Conservation (phyloP, 164 flowering plant species). For the Umbellularia californica region DNA sequence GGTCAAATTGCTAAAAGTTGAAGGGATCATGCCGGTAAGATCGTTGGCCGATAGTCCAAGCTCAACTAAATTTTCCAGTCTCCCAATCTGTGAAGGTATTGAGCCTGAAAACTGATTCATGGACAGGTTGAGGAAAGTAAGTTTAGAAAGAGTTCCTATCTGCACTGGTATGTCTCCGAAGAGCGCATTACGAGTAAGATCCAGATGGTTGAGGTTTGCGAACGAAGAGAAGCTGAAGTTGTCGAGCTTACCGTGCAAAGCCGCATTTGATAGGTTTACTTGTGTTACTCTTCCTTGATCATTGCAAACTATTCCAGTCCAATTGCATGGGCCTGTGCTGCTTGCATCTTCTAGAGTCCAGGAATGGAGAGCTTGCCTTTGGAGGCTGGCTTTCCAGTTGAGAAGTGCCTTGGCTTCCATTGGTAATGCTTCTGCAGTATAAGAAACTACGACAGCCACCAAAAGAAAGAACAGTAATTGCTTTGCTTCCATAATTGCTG, state of each 20-base stretch:
- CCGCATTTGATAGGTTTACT: slow-evolving; percentile 8
- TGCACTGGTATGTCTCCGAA: slow-evolving; percentile 15
- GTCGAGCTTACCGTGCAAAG: slow-evolving; percentile 15
- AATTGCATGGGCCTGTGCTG: slow-evolving; percentile 5
- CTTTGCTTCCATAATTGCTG: neutral
- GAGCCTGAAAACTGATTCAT: slow-evolving; percentile 14
- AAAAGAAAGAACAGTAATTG: neutral
- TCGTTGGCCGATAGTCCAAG: neutral
- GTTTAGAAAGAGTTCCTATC: slow-evolving; percentile 20
- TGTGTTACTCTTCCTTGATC: slow-evolving; percentile 5
- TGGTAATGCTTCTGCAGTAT: neutral
- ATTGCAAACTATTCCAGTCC: slow-evolving; percentile 22
- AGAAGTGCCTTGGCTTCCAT: slow-evolving; percentile 3
- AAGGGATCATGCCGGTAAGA: neutral
- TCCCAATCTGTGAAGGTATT: slow-evolving; percentile 15
- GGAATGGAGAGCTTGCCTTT: neutral
- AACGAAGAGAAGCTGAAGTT: slow-evolving; percentile 21
- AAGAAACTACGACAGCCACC: neutral
- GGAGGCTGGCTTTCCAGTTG: slow-evolving; percentile 1
- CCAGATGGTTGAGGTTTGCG: slow-evolving; percentile 14
- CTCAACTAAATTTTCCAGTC: neutral
- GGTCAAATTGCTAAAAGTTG: neutral
- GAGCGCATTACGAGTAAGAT: slow-evolving; percentile 9
- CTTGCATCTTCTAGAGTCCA: neutral
- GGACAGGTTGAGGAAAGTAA: slow-evolving; percentile 20